A percentile compares a stretch with the other conserved stretches of the same genome.
Evolutionary conservation across 1,284 basidiomycete species (phyloP).

Genomic region (Cutaneotrichosporon sp.): DNA sequence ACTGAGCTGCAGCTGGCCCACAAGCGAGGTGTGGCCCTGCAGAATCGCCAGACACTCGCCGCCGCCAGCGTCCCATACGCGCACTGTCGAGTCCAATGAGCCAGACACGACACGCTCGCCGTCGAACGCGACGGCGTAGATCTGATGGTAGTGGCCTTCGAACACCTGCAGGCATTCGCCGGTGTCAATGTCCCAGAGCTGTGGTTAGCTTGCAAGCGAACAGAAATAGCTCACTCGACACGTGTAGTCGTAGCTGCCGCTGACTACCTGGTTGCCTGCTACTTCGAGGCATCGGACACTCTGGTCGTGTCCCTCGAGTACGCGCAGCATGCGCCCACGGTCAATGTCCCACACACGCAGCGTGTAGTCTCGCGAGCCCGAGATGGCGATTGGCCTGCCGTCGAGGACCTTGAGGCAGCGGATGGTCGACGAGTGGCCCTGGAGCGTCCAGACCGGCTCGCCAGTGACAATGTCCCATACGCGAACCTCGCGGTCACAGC

Average conservation of each 20-base stretch:
- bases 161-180: conserved; percentile 82
- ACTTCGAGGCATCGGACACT: conserved; percentile 89
- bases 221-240: conserved; percentile 62
- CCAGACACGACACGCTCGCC: conserved; percentile 82
- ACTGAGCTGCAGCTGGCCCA: conserved; percentile 87
- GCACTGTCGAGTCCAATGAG: conserved; percentile 84
- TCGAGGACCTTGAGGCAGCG: conserved; percentile 87
- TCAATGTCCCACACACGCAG: conserved; percentile 93
- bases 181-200: conserved; percentile 82
- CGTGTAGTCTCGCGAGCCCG: conserved; percentile 82
- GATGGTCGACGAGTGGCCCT: conserved; percentile 87
- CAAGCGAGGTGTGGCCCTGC: conserved; percentile 89
- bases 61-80: conserved; percentile 78
- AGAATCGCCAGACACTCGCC: conserved; percentile 81
- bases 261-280: conserved; percentile 73
- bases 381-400: conserved; percentile 80
- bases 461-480: conserved; percentile 90
- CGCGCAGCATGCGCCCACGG: conserved; percentile 66
- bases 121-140: conserved; percentile 92
- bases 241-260: conserved; percentile 85
- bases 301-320: conserved; percentile 74
- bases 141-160: conserved; percentile 84
- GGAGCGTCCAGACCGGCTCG: conserved; percentile 72
- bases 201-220: conserved; percentile 14
- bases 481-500: conserved; percentile 82